Evolutionary conservation across 1,284 basidiomycete genomes (phyloP), one percentile per base, ranked within the genome.

Genomic region (Mycosarcoma maydis): DNA sequence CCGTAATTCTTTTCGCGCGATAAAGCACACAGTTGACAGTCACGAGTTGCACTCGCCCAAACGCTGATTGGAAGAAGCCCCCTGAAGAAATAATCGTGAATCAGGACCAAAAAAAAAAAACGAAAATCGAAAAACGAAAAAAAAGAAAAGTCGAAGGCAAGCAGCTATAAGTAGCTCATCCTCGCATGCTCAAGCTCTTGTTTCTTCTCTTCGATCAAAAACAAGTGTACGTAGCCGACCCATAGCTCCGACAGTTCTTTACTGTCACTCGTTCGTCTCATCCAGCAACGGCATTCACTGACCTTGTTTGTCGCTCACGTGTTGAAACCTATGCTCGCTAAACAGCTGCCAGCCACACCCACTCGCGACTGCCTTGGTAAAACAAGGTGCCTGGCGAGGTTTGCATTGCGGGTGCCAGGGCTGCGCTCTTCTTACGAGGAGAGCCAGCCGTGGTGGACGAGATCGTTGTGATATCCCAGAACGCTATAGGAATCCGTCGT

Each of bases 281-380:
- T 26, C 11, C 32, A 4, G 8, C 22, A 30, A 24, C 38, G 26
- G 19, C 36, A 19, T 19, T 36, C 11, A 45, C 45, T 47, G 45
- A 47, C 45, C 9, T 24, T 34, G 29, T 37, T 19, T 37, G 20
- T 6, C 38, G 27, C 11, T 42, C 16, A 17, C 20, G 7, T 13
- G 27, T 6, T 6, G 13, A 7, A 29, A 6, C 27, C 27, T n/a
- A n/a, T 30, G 33, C 50, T 26, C 45, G 32, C 46, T n/a, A 29
- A 19, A 45, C 57, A 76, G 74, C 74, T 62, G 68, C 69, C 61
- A 72, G 74, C 74, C 74, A 76, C 74, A 76, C 74, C 74, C 74
- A 55, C 66, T 73, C 71, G 71, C 71, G 71, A 69, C 71, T 51
- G 45, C 53, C 43, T 53, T 48, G 38, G 40, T 53, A 47, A 57